Conservation (phyloP, 108 stramenopile species). For the Nannochloropsis granulata region DNA sequence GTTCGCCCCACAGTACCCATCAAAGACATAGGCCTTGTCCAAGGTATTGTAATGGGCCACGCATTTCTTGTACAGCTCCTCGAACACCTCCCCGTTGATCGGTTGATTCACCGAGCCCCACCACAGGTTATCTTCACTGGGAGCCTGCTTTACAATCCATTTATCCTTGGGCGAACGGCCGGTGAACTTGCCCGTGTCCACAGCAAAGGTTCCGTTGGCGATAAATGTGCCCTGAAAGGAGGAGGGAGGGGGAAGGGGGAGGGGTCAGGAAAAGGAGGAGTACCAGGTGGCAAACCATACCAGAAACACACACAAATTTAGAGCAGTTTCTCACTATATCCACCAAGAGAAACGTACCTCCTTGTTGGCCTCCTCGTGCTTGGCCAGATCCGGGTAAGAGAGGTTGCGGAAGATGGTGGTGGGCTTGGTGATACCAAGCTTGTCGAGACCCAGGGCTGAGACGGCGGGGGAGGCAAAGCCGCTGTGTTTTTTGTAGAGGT, state of each 20-base stretch:
- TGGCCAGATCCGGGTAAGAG: conserved; percentile 71
- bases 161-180: conserved; percentile 93
- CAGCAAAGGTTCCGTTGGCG: conserved; percentile 72
- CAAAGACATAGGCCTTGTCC: conserved; percentile 76
- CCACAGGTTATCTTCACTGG: conserved; percentile 58
- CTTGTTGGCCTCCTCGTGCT: conserved; percentile 74
- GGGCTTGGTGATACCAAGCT: conserved; percentile 58
- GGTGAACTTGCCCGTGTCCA: conserved; percentile 93
- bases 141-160: conserved; percentile 49
- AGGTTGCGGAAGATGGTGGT: conserved; percentile 59
- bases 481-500: too few species aligned
- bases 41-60: conserved; percentile 67
- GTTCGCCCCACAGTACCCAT: conserved; percentile 77
- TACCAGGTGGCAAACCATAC: not conserved
- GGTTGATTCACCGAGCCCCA: conserved; percentile 87
- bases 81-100: conserved; percentile 72
- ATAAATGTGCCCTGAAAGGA: conserved; percentile 45
- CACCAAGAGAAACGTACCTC: conserved; percentile 48
- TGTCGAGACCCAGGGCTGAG: conserved; percentile 41
- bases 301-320: too few species aligned
- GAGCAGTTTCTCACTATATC: too few species aligned
- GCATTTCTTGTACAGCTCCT: conserved; percentile 78
- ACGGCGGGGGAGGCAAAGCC: not conserved
- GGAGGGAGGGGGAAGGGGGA: not conserved
- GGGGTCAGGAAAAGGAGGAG: not conserved